Base-by-base conservation (phyloP, 306 rosid genomes). In the Crotalaria pallida region DNA sequence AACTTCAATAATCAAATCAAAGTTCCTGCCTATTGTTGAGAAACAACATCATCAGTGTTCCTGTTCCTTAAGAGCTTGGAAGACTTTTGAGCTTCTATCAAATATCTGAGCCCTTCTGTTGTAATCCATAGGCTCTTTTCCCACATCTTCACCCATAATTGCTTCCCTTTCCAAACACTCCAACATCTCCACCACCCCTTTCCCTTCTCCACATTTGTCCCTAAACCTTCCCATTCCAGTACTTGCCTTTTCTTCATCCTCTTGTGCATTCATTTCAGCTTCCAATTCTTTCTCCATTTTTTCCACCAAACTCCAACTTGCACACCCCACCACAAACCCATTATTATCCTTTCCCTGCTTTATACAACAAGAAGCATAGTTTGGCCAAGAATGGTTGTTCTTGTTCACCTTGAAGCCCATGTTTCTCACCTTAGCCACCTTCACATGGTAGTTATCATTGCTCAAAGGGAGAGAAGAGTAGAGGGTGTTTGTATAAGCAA, bases 151-250 rank as follows among this genome's bases (percentile, higher is more conserved):
- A 23, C 96, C 96, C 96, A 92, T 89, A 7, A 92, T 86, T 19
- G 98, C 98, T 75, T 89, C 96, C 38, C 62, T 71, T 70, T 88
- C 98, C 80, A 92, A 69, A 81, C 91, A 89, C 73, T 88, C 96
- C 61, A 92, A 69, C 43, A 86, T 9, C 61, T 92, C 92, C 77
- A 85, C 88, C 31, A 74, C 48, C 7, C 82, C 92, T 8, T 73
- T 51, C 52, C 65, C 48, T 67, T 67, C 92, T 48, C 83, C 88
- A 66, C 89, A 89, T 45, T 81, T 84, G 52, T 79, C 80, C 38
- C 58, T 81, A 78, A 72, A 60, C 77, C 62, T 67, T 40, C 52
- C 75, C 56, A 69, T 75, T 58, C 36, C 69, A 10, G 5, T 36
- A 12, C 41, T 64, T 69, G n/a, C 73, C 73, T 71, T 48, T 49